Evolutionary conservation across 257 asterid genomes (phyloP), one percentile per base, ranked within the genome.

Genomic region (Rubia yunnanensis): DNA sequence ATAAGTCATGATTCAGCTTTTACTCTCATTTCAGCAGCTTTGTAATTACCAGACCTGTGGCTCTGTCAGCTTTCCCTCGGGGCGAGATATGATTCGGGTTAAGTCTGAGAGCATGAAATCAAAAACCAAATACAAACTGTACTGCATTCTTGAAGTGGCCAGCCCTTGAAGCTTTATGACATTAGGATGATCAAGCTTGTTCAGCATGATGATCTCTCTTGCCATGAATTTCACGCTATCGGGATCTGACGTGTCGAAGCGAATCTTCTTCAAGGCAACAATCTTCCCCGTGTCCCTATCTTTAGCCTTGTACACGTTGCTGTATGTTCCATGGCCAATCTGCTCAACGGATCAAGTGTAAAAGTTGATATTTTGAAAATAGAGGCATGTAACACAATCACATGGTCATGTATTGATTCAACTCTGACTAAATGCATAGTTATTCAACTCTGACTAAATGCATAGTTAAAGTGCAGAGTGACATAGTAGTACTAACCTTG

Each of bases 91-190:
- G 55, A 87, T 69, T 64, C 82, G 85, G 69, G 85, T 64, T 24
- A 89, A 75, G 76, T 87, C 95, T 0, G 84, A 79, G 46, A 48
- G 94, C 94, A 89, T 87, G 72, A 85, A 83, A 11, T 87, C 95
- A 27, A 87, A 82, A 14, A 89, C 95, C 60, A 89, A 60, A 68
- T 89, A 89, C 60, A 89, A 89, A 70, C 96, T 89, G 48, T 79
- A 89, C 18, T 89, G 95, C 96, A 89, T 86, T 82, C 96, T 85
- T 80, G 96, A 89, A 14, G 91, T 89, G 60, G 94, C 96, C 60
- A 89, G 49, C 35, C 95, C 96, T 78, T 85, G 81, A 63, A 89
- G 96, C 68, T 85, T 89, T 36, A 89, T 85, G 28, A 89, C 77
- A 71, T 89, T 89, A 13, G 96, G 96, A 46, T 89, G 96, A 53